Evolutionary conservation across 2,329 filamentous ascomycete genomes (phyloP).

Genomic region (Emmonsiellopsis sp.): DNA sequence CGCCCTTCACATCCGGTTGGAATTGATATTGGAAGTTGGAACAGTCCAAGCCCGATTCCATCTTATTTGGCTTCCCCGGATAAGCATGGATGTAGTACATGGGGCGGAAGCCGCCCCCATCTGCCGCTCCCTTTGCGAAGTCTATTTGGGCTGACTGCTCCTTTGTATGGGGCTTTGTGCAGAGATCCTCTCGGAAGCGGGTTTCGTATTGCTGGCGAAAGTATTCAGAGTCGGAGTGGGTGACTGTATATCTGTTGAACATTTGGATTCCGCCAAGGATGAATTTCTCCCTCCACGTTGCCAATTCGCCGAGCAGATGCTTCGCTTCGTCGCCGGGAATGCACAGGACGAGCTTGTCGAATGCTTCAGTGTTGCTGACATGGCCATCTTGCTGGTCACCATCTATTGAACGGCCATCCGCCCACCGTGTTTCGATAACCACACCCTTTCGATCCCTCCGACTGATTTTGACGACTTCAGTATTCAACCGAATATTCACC

Average conservation of each 20-base stretch:
- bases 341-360: conserved; percentile 53
- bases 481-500: conserved; percentile 48
- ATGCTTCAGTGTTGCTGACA: conserved; percentile 39
- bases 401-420: conserved; percentile 7
- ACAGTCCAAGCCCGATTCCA: conserved; percentile 61
- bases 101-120: conserved; percentile 42
- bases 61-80: conserved; percentile 43
- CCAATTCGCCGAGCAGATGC: conserved; percentile 42
- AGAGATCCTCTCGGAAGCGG: conserved; percentile 42
- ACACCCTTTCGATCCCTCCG: conserved; percentile 45
- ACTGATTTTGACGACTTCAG: conserved; percentile 43
- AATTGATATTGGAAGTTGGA: conserved; percentile 69
- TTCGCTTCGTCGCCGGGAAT: conserved; percentile 47
- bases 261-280: conserved; percentile 64
- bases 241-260: conserved; percentile 54
- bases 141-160: conserved; percentile 38
- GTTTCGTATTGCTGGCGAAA: conserved; percentile 52
- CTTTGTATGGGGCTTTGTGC: conserved; percentile 36
- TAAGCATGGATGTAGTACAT: conserved; percentile 56
- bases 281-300: conserved; percentile 52
- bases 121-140: conserved; percentile 37
- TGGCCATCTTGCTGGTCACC: conserved; percentile 27
- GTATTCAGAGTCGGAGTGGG: conserved; percentile 49
- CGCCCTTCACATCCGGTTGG: conserved; percentile 30
- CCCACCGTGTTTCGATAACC: conserved; percentile 28